phyloP scores from a whole-genome alignment of 2,329 filamentous ascomycete species.

The Arthroderma uncinatum region DNA sequence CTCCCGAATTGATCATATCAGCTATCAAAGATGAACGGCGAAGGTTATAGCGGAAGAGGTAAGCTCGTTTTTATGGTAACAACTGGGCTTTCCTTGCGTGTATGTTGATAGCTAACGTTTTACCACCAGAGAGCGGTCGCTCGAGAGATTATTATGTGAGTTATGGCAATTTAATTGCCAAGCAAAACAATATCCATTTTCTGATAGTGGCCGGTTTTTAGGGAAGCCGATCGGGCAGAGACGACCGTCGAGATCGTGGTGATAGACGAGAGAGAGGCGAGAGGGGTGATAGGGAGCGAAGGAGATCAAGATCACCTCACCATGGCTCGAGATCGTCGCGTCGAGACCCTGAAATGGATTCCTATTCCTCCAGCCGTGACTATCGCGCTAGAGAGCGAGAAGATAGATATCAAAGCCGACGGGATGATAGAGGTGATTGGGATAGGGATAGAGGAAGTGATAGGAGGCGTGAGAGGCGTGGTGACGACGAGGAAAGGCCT shows the following conservation, averaged over 20 bases:
- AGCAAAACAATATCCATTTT: constrained; percentile 13
- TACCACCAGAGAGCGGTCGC: constrained; percentile 39
- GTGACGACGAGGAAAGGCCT: constrained; percentile 48
- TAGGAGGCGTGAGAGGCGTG: constrained; percentile 51
- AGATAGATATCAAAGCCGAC: constrained; percentile 69
- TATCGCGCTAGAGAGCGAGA: constrained; percentile 90
- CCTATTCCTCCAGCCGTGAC: constrained; percentile 84
- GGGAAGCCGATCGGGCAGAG: constrained; percentile 40
- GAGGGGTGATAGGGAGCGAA: constrained; percentile 46
- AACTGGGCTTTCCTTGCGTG: neutral
- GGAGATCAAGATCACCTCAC: constrained; percentile 79
- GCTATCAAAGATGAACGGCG: constrained; percentile 59
- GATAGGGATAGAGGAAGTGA: constrained; percentile 54
- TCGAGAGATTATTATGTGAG: constrained; percentile 46
- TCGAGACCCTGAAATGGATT: constrained; percentile 66
- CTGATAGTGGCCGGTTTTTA: constrained; percentile 22
- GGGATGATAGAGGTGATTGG: constrained; percentile 60
- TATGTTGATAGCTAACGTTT: neutral
- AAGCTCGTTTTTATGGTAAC: constrained; percentile 21
- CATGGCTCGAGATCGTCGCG: constrained; percentile 55
- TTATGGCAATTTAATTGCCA: constrained; percentile 17
- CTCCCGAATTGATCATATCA: neutral
- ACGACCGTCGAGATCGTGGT: constrained; percentile 29
- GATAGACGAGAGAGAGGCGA: constrained; percentile 38
- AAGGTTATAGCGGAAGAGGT: constrained; percentile 72